Evolutionary conservation across 2,329 filamentous ascomycete species (phyloP).

Genomic region (Colletotrichum spaethianum): DNA sequence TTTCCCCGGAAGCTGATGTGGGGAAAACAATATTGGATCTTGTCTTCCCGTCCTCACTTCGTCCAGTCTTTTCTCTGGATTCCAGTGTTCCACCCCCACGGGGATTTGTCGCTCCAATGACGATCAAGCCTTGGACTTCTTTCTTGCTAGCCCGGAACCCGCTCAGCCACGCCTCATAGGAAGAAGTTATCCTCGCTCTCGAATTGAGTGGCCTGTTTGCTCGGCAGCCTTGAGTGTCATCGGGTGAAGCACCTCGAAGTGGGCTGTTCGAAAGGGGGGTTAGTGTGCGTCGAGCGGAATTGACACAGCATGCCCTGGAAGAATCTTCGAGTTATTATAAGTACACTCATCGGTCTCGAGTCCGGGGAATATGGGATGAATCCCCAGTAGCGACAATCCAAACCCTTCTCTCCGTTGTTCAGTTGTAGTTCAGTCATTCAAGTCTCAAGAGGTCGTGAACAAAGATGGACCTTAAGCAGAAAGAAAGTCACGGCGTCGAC

Average conservation of each 20-base stretch:
- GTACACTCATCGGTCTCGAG: constrained; percentile 15
- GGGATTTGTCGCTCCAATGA: constrained; percentile 26
- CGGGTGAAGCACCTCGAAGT: neutral
- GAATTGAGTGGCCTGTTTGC: neutral
- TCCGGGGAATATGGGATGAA: neutral
- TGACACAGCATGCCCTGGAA: constrained; percentile 6
- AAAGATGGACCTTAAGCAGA: constrained; percentile 30
- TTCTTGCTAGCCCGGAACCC: neutral
- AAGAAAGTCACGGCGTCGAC: constrained; percentile 21
- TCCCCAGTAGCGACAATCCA: neutral
- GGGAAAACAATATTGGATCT: constrained; percentile 3
- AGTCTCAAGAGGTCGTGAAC: too few species aligned
- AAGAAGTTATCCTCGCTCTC: neutral
- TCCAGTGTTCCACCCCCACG: constrained; percentile 18
- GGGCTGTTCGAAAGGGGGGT: constrained; percentile 1
- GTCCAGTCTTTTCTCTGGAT: neutral
- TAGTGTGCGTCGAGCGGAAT: neutral
- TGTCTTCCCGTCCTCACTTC: neutral
- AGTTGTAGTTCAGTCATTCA: neutral
- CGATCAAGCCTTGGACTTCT: constrained; percentile 17
- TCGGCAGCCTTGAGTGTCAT: neutral
- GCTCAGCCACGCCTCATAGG: constrained; percentile 11
- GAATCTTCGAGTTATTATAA: constrained; percentile 8
- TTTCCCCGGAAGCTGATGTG: constrained; percentile 20
- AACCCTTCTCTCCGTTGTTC: neutral